Conservation (phyloP, 2,329 filamentous ascomycete genomes). For the Epichloe festucae region DNA sequence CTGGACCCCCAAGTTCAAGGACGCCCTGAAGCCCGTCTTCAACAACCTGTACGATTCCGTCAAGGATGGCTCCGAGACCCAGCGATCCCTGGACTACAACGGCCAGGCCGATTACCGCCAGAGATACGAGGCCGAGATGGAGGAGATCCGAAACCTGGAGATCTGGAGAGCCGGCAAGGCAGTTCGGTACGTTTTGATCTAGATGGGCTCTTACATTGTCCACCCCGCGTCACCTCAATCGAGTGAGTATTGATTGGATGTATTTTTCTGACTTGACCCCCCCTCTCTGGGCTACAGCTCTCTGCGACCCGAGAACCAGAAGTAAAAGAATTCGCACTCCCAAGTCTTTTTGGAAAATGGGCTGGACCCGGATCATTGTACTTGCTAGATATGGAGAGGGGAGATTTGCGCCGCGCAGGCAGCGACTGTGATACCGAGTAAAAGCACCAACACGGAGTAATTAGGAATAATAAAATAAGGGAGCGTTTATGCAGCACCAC, state of each 20-base stretch:
- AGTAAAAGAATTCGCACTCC: conserved; percentile 32
- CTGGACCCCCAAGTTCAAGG: conserved; percentile 97
- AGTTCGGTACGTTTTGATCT: conserved; percentile 51
- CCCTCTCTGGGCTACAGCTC: conserved; percentile 29
- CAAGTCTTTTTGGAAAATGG: conserved; percentile 2
- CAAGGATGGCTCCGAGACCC: conserved; percentile 81
- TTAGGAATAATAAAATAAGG: too few relatives aligned
- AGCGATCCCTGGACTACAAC: conserved; percentile 96
- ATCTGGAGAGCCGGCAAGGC: conserved; percentile 99
- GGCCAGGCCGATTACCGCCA: conserved; percentile 88
- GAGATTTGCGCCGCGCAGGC: not conserved
- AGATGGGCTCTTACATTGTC: too few relatives aligned
- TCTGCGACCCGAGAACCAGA: conserved; percentile 79
- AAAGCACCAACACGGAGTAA: not conserved
- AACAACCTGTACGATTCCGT: conserved; percentile 93
- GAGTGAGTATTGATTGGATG: not conserved
- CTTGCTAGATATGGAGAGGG: conserved; percentile 1
- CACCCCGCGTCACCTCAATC: too few relatives aligned
- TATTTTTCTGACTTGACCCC: not conserved
- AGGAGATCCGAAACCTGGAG: conserved; percentile 95
- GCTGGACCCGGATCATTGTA: not conserved
- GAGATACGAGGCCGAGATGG: conserved; percentile 95
- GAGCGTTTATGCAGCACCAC: too few relatives aligned
- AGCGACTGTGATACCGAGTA: conserved; percentile 3
- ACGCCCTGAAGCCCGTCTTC: conserved; percentile 96